phyloP scores from a whole-genome alignment of 2,329 filamentous ascomycete species.

The Xylaria sp. region DNA sequence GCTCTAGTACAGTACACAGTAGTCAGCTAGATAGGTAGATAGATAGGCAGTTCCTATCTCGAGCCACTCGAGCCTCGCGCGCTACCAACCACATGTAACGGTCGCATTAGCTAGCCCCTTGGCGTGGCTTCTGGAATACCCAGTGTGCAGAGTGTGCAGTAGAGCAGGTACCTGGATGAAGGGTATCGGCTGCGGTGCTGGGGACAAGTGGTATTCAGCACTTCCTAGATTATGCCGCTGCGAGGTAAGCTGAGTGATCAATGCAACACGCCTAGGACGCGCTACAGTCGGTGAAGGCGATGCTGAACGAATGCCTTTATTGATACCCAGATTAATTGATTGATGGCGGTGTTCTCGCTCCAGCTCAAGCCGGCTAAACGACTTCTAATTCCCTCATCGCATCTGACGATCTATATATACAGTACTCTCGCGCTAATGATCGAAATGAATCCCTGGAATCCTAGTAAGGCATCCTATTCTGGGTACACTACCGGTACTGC shows the following conservation, averaged over 20 bases:
- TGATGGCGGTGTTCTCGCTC: background rate
- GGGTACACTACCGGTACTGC: too few relatives aligned
- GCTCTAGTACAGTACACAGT: background rate
- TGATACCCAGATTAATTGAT: background rate
- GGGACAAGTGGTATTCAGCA: conserved; percentile 6
- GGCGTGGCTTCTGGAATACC: conserved; percentile 28
- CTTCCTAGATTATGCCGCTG: conserved; percentile 16
- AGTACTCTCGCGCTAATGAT: background rate
- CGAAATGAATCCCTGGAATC: background rate
- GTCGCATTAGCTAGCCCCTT: conserved; percentile 27
- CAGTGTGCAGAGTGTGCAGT: background rate
- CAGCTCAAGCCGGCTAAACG: background rate
- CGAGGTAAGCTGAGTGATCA: conserved; percentile 32
- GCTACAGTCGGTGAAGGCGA: conserved; percentile 13
- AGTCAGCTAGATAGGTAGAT: conserved; percentile 17
- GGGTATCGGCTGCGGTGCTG: conserved; percentile 12
- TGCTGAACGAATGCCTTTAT: conserved; percentile 8
- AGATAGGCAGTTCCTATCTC: conserved; percentile 20
- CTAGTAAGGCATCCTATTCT: background rate
- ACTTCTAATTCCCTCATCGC: background rate
- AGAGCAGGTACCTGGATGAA: background rate
- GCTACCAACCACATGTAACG: conserved; percentile 22
- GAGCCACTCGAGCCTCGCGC: conserved; percentile 20
- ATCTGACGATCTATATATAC: background rate
- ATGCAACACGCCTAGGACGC: conserved; percentile 18